Base-by-base conservation (phyloP, 768 basidiomycete species). In the Suillus brevipes region DNA sequence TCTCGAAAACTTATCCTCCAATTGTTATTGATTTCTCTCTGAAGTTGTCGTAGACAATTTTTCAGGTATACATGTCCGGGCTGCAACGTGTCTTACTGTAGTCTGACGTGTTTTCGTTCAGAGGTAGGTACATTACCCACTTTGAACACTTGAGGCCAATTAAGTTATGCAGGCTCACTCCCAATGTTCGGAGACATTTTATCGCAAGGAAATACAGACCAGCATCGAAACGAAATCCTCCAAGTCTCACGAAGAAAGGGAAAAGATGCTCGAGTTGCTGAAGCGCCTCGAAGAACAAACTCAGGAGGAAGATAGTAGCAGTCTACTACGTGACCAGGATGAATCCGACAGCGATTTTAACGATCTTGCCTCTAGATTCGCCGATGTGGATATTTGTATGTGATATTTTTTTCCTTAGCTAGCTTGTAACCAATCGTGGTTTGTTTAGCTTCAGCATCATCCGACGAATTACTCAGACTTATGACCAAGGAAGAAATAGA, bases 31-130 rank as follows among this genome's bases (percentile, higher is more conserved):
- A 31, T 50, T 43, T 49, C 25, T 28, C 10, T 57, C 64, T 67
- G 16, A 65, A 95, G 92, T 70, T 95, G 92, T 78, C 83, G 81
- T 38, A 82, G 90, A 71, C 89, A 92, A 70, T 83, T 91, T 68
- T 85, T 91, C 20, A 89, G 87, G 71, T 95, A 95, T 75, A 89
- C 87, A 0, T 95, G 94, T 68, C 90, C 94, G 28, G 82, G 81
- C 38, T 95, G 94, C 78, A 94, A 94, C 71, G 78, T 89, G 34
- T 84, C 84, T 0, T 95, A 95, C 70, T 95, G 94, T 77, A 91
- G 91, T 34, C 74, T 94, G 37, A 78, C 80, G 13, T 95, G 94
- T 77, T 95, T 92, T 78, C 86, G 89, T 52, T 89, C 89, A 36
- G 80, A 85, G 77, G 90, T 90, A 75, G 66, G 84, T 73, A 36